Evolutionary conservation across 2,329 filamentous ascomycete species (phyloP).

Genomic region (Davidsoniella eucalypti): DNA sequence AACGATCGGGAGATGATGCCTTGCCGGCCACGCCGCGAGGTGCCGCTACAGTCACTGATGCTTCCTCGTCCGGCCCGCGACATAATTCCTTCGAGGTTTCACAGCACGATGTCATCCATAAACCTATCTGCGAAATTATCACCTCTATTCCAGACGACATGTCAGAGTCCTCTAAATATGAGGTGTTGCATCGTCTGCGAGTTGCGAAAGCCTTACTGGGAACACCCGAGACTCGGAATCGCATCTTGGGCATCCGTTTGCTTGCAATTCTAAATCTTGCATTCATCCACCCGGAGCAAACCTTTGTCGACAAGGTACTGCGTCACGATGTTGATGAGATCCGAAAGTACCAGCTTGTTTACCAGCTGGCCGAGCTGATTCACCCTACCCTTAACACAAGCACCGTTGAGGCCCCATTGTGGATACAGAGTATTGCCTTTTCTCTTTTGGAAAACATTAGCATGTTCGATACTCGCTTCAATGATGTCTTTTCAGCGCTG

Average conservation of each 20-base stretch:
- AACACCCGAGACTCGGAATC: constrained; percentile 49
- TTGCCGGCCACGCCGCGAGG: constrained; percentile 33
- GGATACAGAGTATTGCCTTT: constrained; percentile 69
- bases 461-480: constrained; percentile 56
- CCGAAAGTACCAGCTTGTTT: constrained; percentile 71
- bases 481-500: constrained; percentile 77
- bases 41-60: constrained; percentile 18
- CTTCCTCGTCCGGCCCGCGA: constrained; percentile 22
- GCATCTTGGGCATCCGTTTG: constrained; percentile 64
- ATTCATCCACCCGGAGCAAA: constrained; percentile 67
- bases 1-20: constrained; percentile 22
- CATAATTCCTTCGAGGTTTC: constrained; percentile 51
- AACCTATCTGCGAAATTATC: constrained; percentile 40
- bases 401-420: constrained; percentile 49
- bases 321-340: constrained; percentile 82
- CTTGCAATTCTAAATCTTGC: constrained; percentile 81
- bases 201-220: constrained; percentile 63
- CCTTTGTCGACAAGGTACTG: constrained; percentile 74
- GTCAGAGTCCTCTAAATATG: constrained; percentile 60
- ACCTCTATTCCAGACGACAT: constrained; percentile 43
- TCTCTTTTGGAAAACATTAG: constrained; percentile 72
- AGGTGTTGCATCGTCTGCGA: constrained; percentile 68
- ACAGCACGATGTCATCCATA: constrained; percentile 26
- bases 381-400: constrained; percentile 59
- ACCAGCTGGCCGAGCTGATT: constrained; percentile 82